Base-by-base conservation (phyloP, 306 rosid genomes). In the Castanea sativa region DNA sequence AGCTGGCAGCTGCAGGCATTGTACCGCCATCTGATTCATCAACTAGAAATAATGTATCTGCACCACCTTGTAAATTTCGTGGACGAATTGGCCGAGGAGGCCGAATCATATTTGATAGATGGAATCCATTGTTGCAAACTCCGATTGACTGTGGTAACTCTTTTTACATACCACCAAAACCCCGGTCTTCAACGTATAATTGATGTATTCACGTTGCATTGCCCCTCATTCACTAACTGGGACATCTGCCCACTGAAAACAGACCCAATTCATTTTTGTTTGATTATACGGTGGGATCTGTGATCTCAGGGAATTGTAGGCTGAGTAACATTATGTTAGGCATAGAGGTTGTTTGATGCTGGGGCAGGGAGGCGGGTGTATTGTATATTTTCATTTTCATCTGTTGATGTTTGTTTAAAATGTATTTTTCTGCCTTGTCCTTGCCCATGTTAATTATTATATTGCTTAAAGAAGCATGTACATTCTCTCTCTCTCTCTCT, bases 21-120 rank as follows among this genome's bases (percentile, higher is more conserved):
- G 59, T 86, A 30, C 93, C 91, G 20, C 95, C 97, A 18, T 73
- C 81, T 63, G 91, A 95, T 77, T 73, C 91, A 52, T 76, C 86
- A 56, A n/a, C 83, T 19, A 83, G 79, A 79, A 85, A 85, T 71
- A 91, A 92, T 57, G 86, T 81, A 52, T 77, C 98, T 55, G n/a
- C 88, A 79, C 71, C 89, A 16, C 74, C 96, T 5, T 84, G 69
- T 82, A 95, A 80, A 82, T 85, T 83, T 58, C 92, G 89, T 0
- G 99, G 99, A 56, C 87, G 99, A 86, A 87, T 95, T 19, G 99
- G 99, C 75, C 89, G 98, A 43, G 99, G 99, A 16, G 99, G 99
- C 79, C 90, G 98, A 21, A 86, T 95, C 82, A 85, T 95, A 87
- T 95, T 93, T 75, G 99, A 95, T 73, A 79, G 97, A 75, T 95